phyloP scores from a whole-genome alignment of 2,329 filamentous ascomycete genomes.

The Fulvia fulva region DNA sequence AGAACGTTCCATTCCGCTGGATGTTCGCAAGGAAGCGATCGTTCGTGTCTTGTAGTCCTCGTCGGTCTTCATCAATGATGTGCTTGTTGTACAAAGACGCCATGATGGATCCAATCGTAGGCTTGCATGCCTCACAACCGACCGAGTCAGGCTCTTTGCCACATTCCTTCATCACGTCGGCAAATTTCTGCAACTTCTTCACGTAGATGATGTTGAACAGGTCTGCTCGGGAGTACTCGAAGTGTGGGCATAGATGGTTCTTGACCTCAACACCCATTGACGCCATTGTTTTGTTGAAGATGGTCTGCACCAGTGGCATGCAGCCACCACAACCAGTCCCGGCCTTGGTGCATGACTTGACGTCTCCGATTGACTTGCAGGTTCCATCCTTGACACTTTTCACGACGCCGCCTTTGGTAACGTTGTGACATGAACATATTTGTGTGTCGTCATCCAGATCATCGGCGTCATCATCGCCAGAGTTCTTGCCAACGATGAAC shows the following conservation, averaged over 20 bases:
- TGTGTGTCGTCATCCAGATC: conserved; percentile 82
- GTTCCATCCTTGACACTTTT: conserved; percentile 68
- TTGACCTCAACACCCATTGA: conserved; percentile 82
- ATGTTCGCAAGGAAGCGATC: conserved; percentile 86
- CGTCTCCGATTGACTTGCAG: conserved; percentile 75
- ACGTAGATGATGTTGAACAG: conserved; percentile 87
- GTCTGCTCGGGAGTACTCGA: conserved; percentile 76
- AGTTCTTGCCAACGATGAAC: conserved; percentile 75
- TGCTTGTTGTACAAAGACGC: conserved; percentile 80
- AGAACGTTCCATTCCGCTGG: conserved; percentile 86
- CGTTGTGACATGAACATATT: conserved; percentile 90
- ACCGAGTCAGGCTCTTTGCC: conserved; percentile 68
- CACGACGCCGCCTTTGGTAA: conserved; percentile 77
- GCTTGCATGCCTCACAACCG: conserved; percentile 85
- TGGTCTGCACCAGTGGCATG: conserved; percentile 80
- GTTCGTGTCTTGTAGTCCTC: conserved; percentile 85
- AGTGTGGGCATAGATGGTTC: conserved; percentile 81
- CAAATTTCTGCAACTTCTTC: conserved; percentile 68
- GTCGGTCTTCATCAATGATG: conserved; percentile 65
- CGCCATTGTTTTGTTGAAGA: conserved; percentile 85
- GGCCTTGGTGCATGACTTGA: conserved; percentile 88
- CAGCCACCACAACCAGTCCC: conserved; percentile 89
- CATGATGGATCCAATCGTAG: conserved; percentile 74
- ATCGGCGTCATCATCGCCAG: conserved; percentile 71
- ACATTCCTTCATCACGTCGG: conserved; percentile 71